Evolutionary conservation across 2,329 filamentous ascomycete species (phyloP).

Genomic region (Colletotrichum theobromicola): DNA sequence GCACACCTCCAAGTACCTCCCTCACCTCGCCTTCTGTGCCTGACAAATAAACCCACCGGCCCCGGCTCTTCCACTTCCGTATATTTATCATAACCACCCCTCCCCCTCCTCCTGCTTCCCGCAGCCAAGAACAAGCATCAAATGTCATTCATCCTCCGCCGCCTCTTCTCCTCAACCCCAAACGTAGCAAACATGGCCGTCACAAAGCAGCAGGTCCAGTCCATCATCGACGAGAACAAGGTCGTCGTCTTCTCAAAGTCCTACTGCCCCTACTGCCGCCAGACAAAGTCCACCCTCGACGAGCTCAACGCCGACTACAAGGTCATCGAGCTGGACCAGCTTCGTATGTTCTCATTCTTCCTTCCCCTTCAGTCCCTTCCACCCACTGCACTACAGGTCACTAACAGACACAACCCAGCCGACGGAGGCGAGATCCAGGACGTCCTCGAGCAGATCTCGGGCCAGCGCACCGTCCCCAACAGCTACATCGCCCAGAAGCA

Average conservation of each 20-base stretch:
- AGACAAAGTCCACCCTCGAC: constrained; percentile 77
- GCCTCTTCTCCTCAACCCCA: constrained; percentile 67
- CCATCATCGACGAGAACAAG: constrained; percentile 86
- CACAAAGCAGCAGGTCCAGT: constrained; percentile 82
- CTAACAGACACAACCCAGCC: constrained; percentile 51
- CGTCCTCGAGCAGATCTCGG: constrained; percentile 79
- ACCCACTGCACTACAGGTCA: background rate
- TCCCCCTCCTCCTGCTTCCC: background rate
- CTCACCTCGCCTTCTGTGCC: background rate
- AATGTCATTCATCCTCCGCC: constrained; percentile 70
- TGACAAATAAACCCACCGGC: background rate
- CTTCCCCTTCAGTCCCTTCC: background rate
- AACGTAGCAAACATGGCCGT: constrained; percentile 75
- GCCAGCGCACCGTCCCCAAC: constrained; percentile 92
- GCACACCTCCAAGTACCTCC: background rate
- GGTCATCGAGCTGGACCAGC: constrained; percentile 83
- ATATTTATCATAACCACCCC: constrained; percentile 2
- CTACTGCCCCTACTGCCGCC: constrained; percentile 91
- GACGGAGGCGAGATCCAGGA: constrained; percentile 85
- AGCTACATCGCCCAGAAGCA: constrained; percentile 91
- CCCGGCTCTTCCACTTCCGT: background rate
- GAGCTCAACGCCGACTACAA: constrained; percentile 75
- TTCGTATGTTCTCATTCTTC: constrained; percentile 60
- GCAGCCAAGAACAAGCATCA: background rate
- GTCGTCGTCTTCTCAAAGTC: constrained; percentile 98